Conservation (phyloP, 768 basidiomycete genomes). For the Mycena alexandri region DNA sequence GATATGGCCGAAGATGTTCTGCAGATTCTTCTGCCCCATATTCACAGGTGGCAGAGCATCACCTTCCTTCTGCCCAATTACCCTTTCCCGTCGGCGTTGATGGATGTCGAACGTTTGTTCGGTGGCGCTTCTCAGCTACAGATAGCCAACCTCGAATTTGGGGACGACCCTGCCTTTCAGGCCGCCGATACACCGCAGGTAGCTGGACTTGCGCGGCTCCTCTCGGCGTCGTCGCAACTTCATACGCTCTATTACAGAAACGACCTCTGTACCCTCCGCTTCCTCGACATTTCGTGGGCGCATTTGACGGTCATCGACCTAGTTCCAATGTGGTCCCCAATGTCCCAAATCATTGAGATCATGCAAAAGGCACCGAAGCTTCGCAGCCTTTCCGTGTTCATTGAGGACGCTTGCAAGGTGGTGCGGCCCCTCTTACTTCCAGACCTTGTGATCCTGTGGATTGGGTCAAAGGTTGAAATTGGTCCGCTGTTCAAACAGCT, state of each 20-base stretch:
- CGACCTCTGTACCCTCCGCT: conserved; percentile 2
- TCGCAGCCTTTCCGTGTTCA: conserved; percentile 22
- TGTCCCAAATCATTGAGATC: conserved; percentile 21
- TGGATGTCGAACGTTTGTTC: neutral
- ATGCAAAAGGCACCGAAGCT: conserved; percentile 30
- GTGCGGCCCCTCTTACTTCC: conserved; percentile 13
- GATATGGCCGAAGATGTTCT: conserved; percentile 13
- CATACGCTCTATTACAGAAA: conserved; percentile 30
- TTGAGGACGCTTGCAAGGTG: neutral
- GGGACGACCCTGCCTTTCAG: conserved; percentile 3
- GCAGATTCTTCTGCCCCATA: conserved; percentile 20
- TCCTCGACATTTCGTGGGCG: conserved; percentile 18
- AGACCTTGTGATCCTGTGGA: conserved; percentile 28
- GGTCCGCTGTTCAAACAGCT: conserved; percentile 26
- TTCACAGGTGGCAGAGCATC: conserved; percentile 28
- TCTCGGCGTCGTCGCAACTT: conserved; percentile 15
- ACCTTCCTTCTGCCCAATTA: conserved; percentile 26
- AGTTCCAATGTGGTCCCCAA: conserved; percentile 24
- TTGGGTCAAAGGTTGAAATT: conserved; percentile 19
- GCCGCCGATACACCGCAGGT: conserved; percentile 7
- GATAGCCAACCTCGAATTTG: conserved; percentile 24
- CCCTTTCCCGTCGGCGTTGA: conserved; percentile 11
- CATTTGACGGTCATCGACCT: conserved; percentile 30
- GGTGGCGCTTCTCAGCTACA: conserved; percentile 20
- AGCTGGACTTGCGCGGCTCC: conserved; percentile 21